A percentile compares a stretch with the other conserved stretches of the same genome.
phyloP scores from a whole-genome alignment of 1,139 yeast genomes.

The Yamadazyma blattariae region DNA sequence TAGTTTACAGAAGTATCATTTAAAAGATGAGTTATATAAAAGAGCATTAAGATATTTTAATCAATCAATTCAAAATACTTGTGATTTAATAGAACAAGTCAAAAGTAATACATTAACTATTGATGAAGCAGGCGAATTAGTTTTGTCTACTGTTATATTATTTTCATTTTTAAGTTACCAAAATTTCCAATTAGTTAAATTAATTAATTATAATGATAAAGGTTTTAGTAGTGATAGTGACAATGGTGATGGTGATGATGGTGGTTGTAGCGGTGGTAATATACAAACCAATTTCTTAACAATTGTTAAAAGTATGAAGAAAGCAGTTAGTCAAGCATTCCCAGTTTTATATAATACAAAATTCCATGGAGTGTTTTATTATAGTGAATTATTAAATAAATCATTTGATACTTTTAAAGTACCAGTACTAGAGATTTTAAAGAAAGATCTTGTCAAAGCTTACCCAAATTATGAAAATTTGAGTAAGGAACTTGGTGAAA shows the following conservation, averaged over 20 bases:
- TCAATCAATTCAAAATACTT: slow-evolving; percentile 12
- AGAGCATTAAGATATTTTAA: slow-evolving; percentile 23
- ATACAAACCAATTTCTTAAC: slow-evolving; percentile 12
- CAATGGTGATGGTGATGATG: slow-evolving; percentile 17
- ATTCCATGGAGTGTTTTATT: slow-evolving; percentile 15
- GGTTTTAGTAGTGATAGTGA: slow-evolving; percentile 14
- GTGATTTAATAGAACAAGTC: slow-evolving; percentile 3
- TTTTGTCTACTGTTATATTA: slow-evolving; percentile 23
- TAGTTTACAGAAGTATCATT: no score
- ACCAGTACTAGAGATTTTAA: slow-evolving; percentile 19
- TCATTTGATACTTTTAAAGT: slow-evolving; percentile 6
- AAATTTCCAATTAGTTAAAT: slow-evolving; percentile 25
- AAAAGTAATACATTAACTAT: slow-evolving; percentile 2
- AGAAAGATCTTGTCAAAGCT: slow-evolving; percentile 12
- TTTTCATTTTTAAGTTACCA: slow-evolving; percentile 29
- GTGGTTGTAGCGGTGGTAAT: no score
- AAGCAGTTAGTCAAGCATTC: slow-evolving; percentile 12
- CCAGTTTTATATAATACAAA: slow-evolving; percentile 14
- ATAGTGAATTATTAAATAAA: slow-evolving; percentile 11
- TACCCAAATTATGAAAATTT: no score
- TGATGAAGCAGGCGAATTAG: slow-evolving; percentile 19
- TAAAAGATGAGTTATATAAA: slow-evolving; percentile 1
- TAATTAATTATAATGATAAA: slow-evolving; percentile 19
- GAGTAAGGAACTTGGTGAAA: slow-evolving; percentile 11
- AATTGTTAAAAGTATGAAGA: slow-evolving; percentile 18